Conservation (phyloP, 2,329 filamentous ascomycete species). For the Chaetomium olivaceum region DNA sequence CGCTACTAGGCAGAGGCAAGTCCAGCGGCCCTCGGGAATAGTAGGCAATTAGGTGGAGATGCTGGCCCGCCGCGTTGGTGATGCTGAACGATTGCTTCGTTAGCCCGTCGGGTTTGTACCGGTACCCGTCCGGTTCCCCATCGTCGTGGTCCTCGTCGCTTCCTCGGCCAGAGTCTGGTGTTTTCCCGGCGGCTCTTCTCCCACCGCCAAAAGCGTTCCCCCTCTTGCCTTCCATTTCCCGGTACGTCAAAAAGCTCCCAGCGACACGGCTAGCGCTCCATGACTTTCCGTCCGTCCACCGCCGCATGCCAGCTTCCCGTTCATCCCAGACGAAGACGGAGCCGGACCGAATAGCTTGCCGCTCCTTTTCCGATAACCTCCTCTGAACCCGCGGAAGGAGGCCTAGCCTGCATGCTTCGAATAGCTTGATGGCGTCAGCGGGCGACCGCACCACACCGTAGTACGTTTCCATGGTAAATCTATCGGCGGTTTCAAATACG, state of each 20-base stretch:
- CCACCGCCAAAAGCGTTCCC: slow-evolving; percentile 70
- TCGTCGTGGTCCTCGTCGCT: slow-evolving; percentile 86
- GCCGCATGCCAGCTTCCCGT: slow-evolving; percentile 93
- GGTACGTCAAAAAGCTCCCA: slow-evolving; percentile 94
- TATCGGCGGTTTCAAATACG: neutral
- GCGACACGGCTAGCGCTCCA: slow-evolving; percentile 98
- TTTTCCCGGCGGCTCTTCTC: slow-evolving; percentile 66
- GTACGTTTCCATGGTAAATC: slow-evolving; percentile 95
- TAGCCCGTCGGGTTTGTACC: slow-evolving; percentile 92
- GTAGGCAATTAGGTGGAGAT: slow-evolving; percentile 97
- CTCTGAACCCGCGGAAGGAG: slow-evolving; percentile 89
- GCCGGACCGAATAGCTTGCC: slow-evolving; percentile 91
- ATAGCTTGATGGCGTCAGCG: slow-evolving; percentile 95
- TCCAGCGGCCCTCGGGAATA: slow-evolving; percentile 74
- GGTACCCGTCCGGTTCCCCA: slow-evolving; percentile 84
- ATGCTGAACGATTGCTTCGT: slow-evolving; percentile 99
- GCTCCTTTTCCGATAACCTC: slow-evolving; percentile 91
- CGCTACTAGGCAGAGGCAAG: slow-evolving; percentile 77
- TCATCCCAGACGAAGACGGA: slow-evolving; percentile 99
- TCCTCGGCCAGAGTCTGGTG: slow-evolving; percentile 76
- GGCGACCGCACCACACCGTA: slow-evolving; percentile 94
- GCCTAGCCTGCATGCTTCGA: slow-evolving; percentile 91
- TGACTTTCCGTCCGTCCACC: slow-evolving; percentile 98
- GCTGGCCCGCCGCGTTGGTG: slow-evolving; percentile 82
- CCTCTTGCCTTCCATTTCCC: slow-evolving; percentile 98